Percentiles rank a stretch among this genome's conserved stretches.
Conservation (phyloP, 208 protist species). For the Porcisia hertigi region DNA sequence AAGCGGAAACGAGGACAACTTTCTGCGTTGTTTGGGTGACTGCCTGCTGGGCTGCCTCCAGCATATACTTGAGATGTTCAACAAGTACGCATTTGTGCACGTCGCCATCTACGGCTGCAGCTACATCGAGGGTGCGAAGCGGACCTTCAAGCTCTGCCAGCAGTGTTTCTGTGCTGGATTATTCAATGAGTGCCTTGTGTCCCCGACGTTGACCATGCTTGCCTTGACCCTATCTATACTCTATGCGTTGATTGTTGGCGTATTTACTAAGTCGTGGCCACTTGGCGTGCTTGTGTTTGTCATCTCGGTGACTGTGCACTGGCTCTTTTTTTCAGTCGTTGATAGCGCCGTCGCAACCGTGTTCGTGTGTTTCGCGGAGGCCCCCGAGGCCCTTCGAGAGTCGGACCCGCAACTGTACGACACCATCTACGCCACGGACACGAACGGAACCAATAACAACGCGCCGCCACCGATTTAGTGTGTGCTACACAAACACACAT, state of each 20-base stretch:
- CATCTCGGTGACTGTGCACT: conserved; percentile 48
- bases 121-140: conserved; percentile 90
- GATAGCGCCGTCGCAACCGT: conserved; percentile 78
- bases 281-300: conserved; percentile 60
- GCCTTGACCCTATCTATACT: conserved; percentile 52
- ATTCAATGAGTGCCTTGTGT: conserved; percentile 90
- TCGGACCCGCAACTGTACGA: conserved; percentile 74
- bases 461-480: conserved; percentile 26
- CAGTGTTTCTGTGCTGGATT: conserved; percentile 79
- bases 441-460: conserved; percentile 63
- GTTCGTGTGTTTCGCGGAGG: conserved; percentile 92
- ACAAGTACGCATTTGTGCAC: conserved; percentile 92
- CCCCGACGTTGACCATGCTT: conserved; percentile 63
- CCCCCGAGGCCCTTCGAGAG: conserved; percentile 66
- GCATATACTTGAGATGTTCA: conserved; percentile 88
- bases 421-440: conserved; percentile 53
- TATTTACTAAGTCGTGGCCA: conserved; percentile 29
- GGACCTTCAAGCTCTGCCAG: conserved; percentile 78
- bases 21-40: conserved; percentile 41
- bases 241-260: conserved; percentile 52
- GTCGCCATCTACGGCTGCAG: conserved; percentile 92
- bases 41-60: conserved; percentile 74
- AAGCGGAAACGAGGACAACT: conserved; percentile 41
- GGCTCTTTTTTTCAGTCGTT: conserved; percentile 70
- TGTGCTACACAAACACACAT: background rate